These are phyloP conservation scores for Eucalyptus regnans DNA, from an alignment of 345 rosid species.

Conservation along the genomic window DNA sequence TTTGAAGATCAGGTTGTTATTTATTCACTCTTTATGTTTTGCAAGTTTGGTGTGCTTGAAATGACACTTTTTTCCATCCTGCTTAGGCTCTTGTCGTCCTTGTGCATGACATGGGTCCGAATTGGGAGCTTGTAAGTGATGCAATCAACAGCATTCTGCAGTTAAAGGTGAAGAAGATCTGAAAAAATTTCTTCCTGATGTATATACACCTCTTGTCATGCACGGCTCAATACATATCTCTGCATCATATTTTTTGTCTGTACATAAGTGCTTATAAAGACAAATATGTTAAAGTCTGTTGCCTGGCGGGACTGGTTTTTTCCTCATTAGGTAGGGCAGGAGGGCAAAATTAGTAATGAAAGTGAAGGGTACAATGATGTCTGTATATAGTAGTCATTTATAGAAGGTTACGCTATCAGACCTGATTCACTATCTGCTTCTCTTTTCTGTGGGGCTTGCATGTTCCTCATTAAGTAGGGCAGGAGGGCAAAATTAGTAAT, in stretches of 20 bases:
- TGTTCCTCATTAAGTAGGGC: neutral
- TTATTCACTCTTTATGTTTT: conserved; percentile 1
- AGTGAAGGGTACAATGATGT: neutral
- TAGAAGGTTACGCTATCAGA: neutral
- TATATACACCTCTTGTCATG: neutral
- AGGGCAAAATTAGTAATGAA: neutral
- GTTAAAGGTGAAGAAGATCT: conserved; percentile 46
- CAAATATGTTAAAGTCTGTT: neutral
- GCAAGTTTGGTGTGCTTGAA: conserved; percentile 1
- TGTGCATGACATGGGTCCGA: conserved; percentile 99
- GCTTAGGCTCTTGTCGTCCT: conserved; percentile 94
- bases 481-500: neutral
- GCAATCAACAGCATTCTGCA: conserved; percentile 85
- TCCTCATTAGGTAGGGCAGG: neutral
- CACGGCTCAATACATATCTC: neutral
- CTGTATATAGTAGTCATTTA: neutral
- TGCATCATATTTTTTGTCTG: neutral
- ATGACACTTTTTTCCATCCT: conserved; percentile 1
- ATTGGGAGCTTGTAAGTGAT: conserved; percentile 99
- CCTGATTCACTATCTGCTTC: neutral
- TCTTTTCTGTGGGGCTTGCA: neutral
- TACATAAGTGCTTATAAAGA: neutral
- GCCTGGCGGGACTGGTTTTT: neutral
- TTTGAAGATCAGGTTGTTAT: conserved; percentile 93
- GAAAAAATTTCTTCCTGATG: neutral